phyloP scores from a whole-genome alignment of 1,284 basidiomycete species.

The Sporisorium exsertum region DNA sequence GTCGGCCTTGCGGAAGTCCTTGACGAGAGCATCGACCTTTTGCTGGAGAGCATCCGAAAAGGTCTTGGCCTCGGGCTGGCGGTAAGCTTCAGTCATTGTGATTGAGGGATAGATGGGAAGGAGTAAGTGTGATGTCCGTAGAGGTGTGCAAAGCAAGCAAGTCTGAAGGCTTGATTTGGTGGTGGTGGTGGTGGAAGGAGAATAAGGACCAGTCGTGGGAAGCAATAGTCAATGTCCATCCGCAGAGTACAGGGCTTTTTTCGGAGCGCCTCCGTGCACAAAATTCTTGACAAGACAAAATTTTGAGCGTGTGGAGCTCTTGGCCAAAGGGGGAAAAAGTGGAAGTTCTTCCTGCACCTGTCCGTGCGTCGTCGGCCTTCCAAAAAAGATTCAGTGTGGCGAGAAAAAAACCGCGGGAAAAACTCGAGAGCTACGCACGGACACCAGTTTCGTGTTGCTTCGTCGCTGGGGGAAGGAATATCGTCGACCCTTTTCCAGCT shows the following conservation, averaged over 20 bases:
- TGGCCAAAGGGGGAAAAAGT: conserved; percentile 17
- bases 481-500: no score
- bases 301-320: background rate
- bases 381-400: conserved; percentile 17
- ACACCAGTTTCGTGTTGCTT: background rate
- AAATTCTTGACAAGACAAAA: conserved; percentile 7
- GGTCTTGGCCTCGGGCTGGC: conserved; percentile 48
- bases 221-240: conserved; percentile 1
- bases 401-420: background rate
- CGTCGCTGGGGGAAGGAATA: no score
- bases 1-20: conserved; percentile 57
- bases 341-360: conserved; percentile 29
- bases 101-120: background rate
- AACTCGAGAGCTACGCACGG: background rate
- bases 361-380: conserved; percentile 18
- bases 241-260: conserved; percentile 6
- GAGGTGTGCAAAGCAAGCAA: background rate
- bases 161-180: background rate
- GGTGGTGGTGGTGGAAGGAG: background rate
- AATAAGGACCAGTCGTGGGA: background rate
- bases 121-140: background rate
- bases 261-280: background rate
- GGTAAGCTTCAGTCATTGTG: conserved; percentile 42
- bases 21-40: conserved; percentile 52
- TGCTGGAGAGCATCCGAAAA: conserved; percentile 46